These are phyloP conservation scores for Codiaeum variegatum DNA, from an alignment of 441 rosid genomes.

Conservation along the genomic window DNA sequence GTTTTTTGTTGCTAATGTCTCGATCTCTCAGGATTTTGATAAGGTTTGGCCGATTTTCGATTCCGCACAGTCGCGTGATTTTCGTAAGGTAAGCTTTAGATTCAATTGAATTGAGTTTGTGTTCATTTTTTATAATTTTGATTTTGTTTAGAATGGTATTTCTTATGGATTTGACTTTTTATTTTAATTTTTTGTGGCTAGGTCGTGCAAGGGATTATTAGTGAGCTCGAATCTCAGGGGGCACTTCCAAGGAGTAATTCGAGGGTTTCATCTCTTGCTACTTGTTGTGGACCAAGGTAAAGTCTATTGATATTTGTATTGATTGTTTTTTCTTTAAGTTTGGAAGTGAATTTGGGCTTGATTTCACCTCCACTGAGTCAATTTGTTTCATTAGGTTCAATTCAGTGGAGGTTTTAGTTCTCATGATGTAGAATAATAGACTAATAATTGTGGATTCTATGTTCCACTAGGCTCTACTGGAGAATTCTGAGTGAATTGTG, in stretches of 20 bases:
- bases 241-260: slow-evolving; percentile 99
- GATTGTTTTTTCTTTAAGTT: not conserved
- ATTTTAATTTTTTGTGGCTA: slow-evolving; percentile 27
- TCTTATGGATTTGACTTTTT: slow-evolving; percentile 14
- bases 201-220: slow-evolving; percentile 98
- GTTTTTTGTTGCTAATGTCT: slow-evolving; percentile 15
- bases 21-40: slow-evolving; percentile 93
- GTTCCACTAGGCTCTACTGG: not conserved
- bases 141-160: not conserved
- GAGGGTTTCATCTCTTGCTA: slow-evolving; percentile 98
- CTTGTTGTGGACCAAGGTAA: slow-evolving; percentile 98
- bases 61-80: slow-evolving; percentile 98
- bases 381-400: not conserved
- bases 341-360: slow-evolving; percentile 3
- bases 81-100: slow-evolving; percentile 63
- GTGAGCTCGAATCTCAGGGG: slow-evolving; percentile 98
- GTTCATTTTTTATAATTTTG: slow-evolving; percentile 9
- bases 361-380: not conserved
- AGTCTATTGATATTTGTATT: slow-evolving; percentile 7
- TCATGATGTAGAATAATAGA: not conserved
- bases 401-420: not conserved
- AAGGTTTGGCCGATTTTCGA: slow-evolving; percentile 99
- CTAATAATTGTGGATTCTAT: not conserved
- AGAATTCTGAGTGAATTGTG: not conserved
- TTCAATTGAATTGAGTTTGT: slow-evolving; percentile 9